Conservation (phyloP, 345 rosid species). For the Aegle marmelos region DNA sequence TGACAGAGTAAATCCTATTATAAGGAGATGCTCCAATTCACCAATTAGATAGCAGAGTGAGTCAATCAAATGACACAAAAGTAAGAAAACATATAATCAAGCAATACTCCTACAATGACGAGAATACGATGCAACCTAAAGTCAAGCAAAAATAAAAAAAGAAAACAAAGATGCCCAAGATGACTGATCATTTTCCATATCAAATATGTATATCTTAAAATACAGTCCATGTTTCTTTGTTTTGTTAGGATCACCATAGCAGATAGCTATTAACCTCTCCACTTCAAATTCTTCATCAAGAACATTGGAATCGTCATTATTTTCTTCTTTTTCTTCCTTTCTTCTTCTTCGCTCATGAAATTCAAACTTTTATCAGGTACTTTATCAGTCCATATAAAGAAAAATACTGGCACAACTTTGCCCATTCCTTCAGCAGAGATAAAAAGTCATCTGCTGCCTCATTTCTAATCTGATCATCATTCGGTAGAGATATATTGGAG, state of each 20-base stretch:
- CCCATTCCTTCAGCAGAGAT: conserved; percentile 22
- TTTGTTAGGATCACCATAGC: conserved; percentile 26
- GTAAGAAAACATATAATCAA: background rate
- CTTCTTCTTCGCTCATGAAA: background rate
- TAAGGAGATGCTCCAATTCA: too few relatives aligned
- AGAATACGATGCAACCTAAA: background rate
- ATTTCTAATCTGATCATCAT: conserved; percentile 21
- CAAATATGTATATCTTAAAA: conserved; percentile 18
- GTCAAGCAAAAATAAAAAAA: background rate
- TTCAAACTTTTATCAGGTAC: background rate
- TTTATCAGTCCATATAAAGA: background rate
- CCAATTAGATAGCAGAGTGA: too few relatives aligned
- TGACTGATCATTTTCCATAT: background rate
- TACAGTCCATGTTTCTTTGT: conserved; percentile 1
- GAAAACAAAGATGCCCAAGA: background rate
- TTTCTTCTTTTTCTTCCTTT: background rate
- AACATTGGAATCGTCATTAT: background rate
- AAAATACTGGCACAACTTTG: conserved; percentile 14
- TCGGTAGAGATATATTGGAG: background rate
- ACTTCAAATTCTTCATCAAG: conserved; percentile 21
- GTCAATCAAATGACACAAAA: background rate
- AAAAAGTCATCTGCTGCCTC: conserved; percentile 26
- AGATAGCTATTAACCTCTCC: conserved; percentile 10
- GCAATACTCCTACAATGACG: background rate
- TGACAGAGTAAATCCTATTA: too few relatives aligned